Evolutionary conservation across 495 filamentous ascomycete species (phyloP).

Genomic region (Xylaria grammica): DNA sequence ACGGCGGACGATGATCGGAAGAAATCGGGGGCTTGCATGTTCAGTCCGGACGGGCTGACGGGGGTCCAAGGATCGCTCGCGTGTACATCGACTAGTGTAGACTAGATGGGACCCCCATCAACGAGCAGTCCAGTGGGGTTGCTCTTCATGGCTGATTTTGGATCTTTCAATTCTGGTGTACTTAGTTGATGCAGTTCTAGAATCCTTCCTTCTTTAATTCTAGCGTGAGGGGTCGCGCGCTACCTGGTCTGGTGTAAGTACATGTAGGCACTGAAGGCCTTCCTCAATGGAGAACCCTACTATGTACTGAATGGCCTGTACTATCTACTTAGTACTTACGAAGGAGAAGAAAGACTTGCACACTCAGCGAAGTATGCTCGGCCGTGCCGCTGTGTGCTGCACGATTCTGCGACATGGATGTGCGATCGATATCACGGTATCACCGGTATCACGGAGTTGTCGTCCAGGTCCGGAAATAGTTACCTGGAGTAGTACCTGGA

Average conservation of each 20-base stretch:
- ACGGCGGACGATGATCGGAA: conserved; percentile 16
- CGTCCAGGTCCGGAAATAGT: conserved; percentile 6
- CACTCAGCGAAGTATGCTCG: background rate
- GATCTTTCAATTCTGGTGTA: background rate
- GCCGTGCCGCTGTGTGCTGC: conserved; percentile 13
- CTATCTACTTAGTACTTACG: too few relatives aligned
- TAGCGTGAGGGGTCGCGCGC: background rate
- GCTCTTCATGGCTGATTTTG: conserved; percentile 3
- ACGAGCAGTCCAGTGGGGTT: background rate
- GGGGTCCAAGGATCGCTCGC: conserved; percentile 1
- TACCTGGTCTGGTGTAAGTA: background rate
- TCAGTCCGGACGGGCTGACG: conserved; percentile 7
- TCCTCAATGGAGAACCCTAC: too few relatives aligned
- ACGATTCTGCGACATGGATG: conserved; percentile 12
- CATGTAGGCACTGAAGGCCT: background rate
- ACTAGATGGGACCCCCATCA: background rate
- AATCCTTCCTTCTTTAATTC: conserved; percentile 13
- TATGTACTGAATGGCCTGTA: too few relatives aligned
- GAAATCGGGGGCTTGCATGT: conserved; percentile 17
- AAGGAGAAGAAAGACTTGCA: background rate
- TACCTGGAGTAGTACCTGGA: too few relatives aligned
- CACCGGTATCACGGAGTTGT: conserved; percentile 1
- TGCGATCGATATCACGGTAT: conserved; percentile 6
- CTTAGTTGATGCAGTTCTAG: too few relatives aligned
- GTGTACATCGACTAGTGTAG: background rate